Conservation (phyloP, 148 eudicot genomes). For the Dysphania ambrosioides region DNA sequence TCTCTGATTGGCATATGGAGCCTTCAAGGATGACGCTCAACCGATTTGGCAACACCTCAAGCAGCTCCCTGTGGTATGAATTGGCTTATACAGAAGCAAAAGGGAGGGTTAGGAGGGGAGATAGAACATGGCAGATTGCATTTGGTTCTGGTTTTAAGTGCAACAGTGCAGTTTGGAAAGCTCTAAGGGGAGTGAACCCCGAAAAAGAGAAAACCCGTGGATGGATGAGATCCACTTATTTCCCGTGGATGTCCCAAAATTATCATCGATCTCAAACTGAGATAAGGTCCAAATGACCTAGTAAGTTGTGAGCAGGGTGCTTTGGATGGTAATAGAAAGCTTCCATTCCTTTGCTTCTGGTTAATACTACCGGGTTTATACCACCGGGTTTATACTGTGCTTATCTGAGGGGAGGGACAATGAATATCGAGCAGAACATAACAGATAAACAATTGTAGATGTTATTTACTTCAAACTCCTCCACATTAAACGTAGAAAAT, state of each 20-base stretch:
- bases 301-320: neutral
- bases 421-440: too few species aligned
- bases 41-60: constrained; percentile 47
- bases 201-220: constrained; percentile 48
- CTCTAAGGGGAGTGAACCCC: constrained; percentile 33
- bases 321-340: neutral
- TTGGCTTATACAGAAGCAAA: constrained; percentile 46
- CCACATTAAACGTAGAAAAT: too few species aligned
- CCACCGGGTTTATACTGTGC: too few species aligned
- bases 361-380: too few species aligned
- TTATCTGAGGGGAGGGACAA: too few species aligned
- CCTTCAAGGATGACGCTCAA: constrained; percentile 50
- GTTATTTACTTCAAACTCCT: too few species aligned
- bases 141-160: constrained; percentile 53
- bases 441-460: too few species aligned
- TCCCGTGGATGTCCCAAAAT: constrained; percentile 45
- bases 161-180: constrained; percentile 50
- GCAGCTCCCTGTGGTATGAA: constrained; percentile 52
- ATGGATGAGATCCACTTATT: constrained; percentile 48
- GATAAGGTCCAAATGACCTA: neutral
- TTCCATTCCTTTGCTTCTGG: neutral
- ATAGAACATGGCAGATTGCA: constrained; percentile 46
- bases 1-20: constrained; percentile 52
- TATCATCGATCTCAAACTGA: constrained; percentile 29
- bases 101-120: constrained; percentile 47